Percentiles rank a stretch among this genome's conserved stretches.
phyloP scores from a whole-genome alignment of 2,329 filamentous ascomycete species.

The Leptodontidium sp. region DNA sequence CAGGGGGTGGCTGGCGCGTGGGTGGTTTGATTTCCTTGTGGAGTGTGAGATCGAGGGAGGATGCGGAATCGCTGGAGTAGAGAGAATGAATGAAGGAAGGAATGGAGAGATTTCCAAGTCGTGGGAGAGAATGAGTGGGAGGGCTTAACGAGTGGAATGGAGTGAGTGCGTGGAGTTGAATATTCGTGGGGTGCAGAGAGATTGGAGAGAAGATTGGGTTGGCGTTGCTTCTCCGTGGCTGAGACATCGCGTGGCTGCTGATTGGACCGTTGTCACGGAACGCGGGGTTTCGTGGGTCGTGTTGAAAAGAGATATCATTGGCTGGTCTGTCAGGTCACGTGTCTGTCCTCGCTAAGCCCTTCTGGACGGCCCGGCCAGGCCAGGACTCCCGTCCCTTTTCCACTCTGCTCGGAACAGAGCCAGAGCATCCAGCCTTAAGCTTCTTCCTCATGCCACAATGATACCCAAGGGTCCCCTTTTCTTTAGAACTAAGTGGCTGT shows the following conservation, averaged over 20 bases:
- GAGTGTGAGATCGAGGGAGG: background rate
- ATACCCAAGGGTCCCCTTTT: too few relatives aligned
- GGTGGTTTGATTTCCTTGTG: background rate
- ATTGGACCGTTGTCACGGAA: constrained; percentile 3
- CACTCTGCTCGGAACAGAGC: too few relatives aligned
- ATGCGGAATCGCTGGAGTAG: background rate
- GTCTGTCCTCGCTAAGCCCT: too few relatives aligned
- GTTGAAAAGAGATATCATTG: constrained; percentile 13
- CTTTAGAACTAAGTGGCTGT: too few relatives aligned
- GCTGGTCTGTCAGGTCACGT: background rate
- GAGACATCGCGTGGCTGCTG: constrained; percentile 1
- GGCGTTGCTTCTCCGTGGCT: background rate
- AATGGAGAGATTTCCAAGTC: constrained; percentile 11
- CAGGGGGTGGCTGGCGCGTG: constrained; percentile 23
- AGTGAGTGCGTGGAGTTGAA: background rate
- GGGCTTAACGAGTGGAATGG: constrained; percentile 8
- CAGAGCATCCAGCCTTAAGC: too few relatives aligned
- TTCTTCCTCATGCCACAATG: too few relatives aligned
- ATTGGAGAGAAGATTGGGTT: constrained; percentile 3
- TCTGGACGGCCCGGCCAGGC: too few relatives aligned
- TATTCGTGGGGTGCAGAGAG: constrained; percentile 12
- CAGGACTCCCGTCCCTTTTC: too few relatives aligned
- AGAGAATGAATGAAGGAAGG: background rate
- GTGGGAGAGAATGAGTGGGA: background rate
- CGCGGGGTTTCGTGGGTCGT: constrained; percentile 30